Evolutionary conservation across 768 basidiomycete species (phyloP).

Genomic region (Leucocoprinus sp.): DNA sequence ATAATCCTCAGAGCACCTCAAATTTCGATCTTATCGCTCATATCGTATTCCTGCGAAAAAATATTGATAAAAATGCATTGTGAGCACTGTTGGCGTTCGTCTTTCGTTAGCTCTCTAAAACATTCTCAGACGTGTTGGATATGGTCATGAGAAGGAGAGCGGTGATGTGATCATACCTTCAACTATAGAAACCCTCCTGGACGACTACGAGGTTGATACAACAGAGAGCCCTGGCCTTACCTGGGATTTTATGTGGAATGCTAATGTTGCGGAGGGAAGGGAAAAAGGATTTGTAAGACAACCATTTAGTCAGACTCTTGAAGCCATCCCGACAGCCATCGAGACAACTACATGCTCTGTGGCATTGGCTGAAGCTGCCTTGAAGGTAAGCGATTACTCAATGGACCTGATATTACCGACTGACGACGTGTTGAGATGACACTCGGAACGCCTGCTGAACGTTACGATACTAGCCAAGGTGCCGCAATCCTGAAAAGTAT

Average conservation of each 20-base stretch:
- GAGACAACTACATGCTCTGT: slow-evolving; percentile 30
- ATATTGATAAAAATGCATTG: slow-evolving; percentile 84
- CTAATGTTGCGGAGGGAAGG: slow-evolving; percentile 62
- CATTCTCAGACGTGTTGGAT: slow-evolving; percentile 52
- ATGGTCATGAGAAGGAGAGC: slow-evolving; percentile 35
- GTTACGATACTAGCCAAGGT: slow-evolving; percentile 55
- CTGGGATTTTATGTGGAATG: slow-evolving; percentile 74
- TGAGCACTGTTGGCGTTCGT: slow-evolving; percentile 32
- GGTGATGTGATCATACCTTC: slow-evolving; percentile 29
- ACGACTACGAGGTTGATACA: slow-evolving; percentile 38
- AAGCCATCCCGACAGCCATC: slow-evolving; percentile 27
- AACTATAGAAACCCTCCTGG: slow-evolving; percentile 34
- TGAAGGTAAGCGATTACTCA: slow-evolving; percentile 47
- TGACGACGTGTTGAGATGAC: slow-evolving; percentile 51
- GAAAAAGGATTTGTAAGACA: slow-evolving; percentile 59
- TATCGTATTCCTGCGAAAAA: slow-evolving; percentile 67
- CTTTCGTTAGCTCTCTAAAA: slow-evolving; percentile 9
- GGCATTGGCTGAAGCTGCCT: slow-evolving; percentile 53
- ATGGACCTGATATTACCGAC: neutral
- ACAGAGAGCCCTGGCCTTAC: slow-evolving; percentile 36
- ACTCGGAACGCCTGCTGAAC: slow-evolving; percentile 62
- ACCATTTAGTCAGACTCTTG: slow-evolving; percentile 39
- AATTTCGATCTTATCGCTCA: slow-evolving; percentile 81
- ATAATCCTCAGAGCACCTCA: slow-evolving; percentile 52
- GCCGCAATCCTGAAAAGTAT: slow-evolving; percentile 46